These are phyloP conservation scores for Trifolium repens DNA, from an alignment of 306 rosid species.

Conservation along the genomic window DNA sequence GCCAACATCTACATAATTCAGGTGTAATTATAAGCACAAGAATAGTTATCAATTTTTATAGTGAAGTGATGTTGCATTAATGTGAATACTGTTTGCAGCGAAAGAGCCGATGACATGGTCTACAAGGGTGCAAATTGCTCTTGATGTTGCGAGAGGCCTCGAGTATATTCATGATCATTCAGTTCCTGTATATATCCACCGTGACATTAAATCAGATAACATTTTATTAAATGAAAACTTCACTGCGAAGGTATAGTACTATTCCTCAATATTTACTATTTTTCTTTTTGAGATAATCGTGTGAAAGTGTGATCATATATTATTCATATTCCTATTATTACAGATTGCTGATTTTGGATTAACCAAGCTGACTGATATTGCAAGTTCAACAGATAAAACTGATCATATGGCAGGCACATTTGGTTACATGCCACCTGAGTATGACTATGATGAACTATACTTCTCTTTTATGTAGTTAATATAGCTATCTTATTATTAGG, in stretches of 20 bases:
- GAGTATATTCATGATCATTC: conserved; percentile 95
- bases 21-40: conserved; percentile 48
- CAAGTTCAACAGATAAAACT: conserved; percentile 60
- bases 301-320: not conserved
- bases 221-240: conserved; percentile 76
- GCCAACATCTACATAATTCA: conserved; percentile 74
- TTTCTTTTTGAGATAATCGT: not conserved
- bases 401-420: conserved; percentile 78
- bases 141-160: conserved; percentile 91
- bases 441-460: conserved; percentile 23
- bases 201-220: conserved; percentile 88
- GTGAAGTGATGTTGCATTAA: not conserved
- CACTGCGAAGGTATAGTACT: conserved; percentile 56
- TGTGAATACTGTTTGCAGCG: conserved; percentile 46
- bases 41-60: not conserved
- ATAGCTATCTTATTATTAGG: not conserved
- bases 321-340: conserved; percentile 25
- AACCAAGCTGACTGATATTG: conserved; percentile 77
- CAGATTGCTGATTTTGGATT: conserved; percentile 95
- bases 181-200: conserved; percentile 85
- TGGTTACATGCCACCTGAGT: conserved; percentile 99
- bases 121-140: conserved; percentile 80
- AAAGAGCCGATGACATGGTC: conserved; percentile 78
- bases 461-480: not conserved
- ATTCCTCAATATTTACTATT: not conserved